Conservation (phyloP, 106 monocot genomes). For the Cymbidium sinense region DNA sequence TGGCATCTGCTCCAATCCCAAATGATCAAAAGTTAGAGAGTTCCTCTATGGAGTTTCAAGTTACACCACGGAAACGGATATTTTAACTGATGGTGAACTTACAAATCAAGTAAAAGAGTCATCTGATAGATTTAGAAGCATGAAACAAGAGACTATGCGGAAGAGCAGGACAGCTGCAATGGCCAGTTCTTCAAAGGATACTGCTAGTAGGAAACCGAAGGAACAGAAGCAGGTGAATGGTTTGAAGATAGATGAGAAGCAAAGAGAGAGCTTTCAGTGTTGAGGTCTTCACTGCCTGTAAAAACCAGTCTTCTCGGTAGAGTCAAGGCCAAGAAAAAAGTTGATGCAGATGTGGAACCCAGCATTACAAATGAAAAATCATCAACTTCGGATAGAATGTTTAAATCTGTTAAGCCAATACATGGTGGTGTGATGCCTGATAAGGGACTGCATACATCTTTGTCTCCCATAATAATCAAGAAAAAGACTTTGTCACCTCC, state of each 20-base stretch:
- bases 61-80: slow-evolving; percentile 1
- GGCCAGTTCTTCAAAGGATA: not conserved
- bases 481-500: slow-evolving; percentile 8
- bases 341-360: slow-evolving; percentile 1
- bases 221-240: not conserved
- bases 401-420: slow-evolving; percentile 1
- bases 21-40: not conserved
- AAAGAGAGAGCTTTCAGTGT: slow-evolving; percentile 10
- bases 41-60: not conserved
- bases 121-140: not conserved
- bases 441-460: slow-evolving; percentile 8
- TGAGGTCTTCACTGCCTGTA: not conserved
- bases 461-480: slow-evolving; percentile 14
- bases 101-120: not conserved
- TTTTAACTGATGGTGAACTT: not conserved
- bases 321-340: slow-evolving; percentile 10
- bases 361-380: slow-evolving; percentile 3
- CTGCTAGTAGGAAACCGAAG: slow-evolving; percentile 8
- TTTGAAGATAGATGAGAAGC: slow-evolving; percentile 9
- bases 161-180: not conserved
- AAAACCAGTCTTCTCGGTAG: not conserved
- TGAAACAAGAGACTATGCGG: not conserved
- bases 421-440: slow-evolving; percentile 8
- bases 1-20: not conserved
- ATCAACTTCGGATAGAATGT: not conserved